Percentiles rank a stretch among this genome's conserved stretches.
phyloP scores from a whole-genome alignment of 768 basidiomycete genomes.

The Mycena latifolia region DNA sequence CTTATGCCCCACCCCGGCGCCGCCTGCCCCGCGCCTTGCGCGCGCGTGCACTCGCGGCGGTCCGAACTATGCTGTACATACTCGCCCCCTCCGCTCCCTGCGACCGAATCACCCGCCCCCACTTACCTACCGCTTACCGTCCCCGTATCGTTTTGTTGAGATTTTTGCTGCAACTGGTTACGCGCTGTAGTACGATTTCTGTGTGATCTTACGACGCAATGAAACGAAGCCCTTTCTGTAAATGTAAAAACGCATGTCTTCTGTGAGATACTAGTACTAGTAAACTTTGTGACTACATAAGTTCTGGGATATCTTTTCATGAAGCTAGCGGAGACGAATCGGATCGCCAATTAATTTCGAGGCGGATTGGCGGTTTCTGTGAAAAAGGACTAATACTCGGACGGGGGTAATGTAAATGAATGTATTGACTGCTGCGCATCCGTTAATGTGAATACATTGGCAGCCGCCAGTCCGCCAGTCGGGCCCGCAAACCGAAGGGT shows the following conservation, averaged over 20 bases:
- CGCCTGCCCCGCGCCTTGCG: background rate
- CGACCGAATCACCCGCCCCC: background rate
- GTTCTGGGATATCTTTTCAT: constrained; percentile 11
- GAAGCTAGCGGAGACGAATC: constrained; percentile 27
- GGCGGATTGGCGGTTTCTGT: constrained; percentile 25
- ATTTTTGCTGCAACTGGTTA: constrained; percentile 49
- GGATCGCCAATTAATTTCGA: background rate
- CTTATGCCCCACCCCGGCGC: constrained; percentile 26
- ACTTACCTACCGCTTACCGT: too few relatives aligned
- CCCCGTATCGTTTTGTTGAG: constrained; percentile 33
- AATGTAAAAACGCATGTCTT: background rate
- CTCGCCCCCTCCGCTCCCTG: background rate
- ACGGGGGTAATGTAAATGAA: background rate
- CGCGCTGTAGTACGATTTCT: constrained; percentile 59
- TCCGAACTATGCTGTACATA: constrained; percentile 16
- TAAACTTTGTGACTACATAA: background rate
- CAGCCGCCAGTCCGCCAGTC: too few relatives aligned
- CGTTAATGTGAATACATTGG: constrained; percentile 3
- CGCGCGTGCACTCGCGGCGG: too few relatives aligned
- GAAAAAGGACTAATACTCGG: too few relatives aligned
- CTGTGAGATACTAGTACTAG: background rate
- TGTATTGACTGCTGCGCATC: too few relatives aligned
- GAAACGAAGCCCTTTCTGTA: constrained; percentile 42
- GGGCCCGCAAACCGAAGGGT: background rate
- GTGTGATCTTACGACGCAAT: constrained; percentile 57